Evolutionary conservation across 768 basidiomycete species (phyloP), one percentile per base, ranked within the genome.

Genomic region (Naematelia encephala): DNA sequence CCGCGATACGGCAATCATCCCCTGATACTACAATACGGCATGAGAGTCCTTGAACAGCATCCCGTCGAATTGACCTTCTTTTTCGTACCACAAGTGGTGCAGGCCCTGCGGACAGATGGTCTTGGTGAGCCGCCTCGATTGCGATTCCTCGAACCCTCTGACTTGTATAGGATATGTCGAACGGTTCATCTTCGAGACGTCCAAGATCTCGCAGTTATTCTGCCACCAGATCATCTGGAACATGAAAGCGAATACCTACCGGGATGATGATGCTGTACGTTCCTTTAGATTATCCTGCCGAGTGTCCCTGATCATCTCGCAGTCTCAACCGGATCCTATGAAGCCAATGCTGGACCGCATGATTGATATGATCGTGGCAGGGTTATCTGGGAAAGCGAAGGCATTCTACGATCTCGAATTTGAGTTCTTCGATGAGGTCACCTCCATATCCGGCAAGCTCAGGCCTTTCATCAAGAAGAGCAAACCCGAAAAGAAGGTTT

Each of bases 191-290:
- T 91, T 92, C 64, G 93, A 98, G 79, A 96, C 93, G 0, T 88
- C 94, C 5, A 94, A 90, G 79, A 91, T 98, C 53, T 98, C 94
- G 1, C 93, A 94, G 74, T 78, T 91, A 22, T 99, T 99, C 80
- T 99, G 96, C 73, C 96, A 99, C 74, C 96, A 99, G 79, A 98
- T 98, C 63, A 90, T 99, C 62, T 99, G 96, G 96, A 99, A 98
- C 76, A 98, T 98, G 96, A 94, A 94, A 70, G 96, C 96, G 3
- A 99, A 99, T 70, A 91, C 89, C 62, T 96, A 86, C 76, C 90
- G 88, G 68, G 94, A 92, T 68, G 96, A 98, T 69, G 80, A 82
- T 5, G 90, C 85, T 13, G 92, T 93, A 75, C 81, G 69, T 61
- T 11, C 88, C n/a, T n/a, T n/a, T n/a, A n/a, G 94, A 92, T 68